phyloP scores from a whole-genome alignment of 345 rosid species.

The Rhodamnia argentea region DNA sequence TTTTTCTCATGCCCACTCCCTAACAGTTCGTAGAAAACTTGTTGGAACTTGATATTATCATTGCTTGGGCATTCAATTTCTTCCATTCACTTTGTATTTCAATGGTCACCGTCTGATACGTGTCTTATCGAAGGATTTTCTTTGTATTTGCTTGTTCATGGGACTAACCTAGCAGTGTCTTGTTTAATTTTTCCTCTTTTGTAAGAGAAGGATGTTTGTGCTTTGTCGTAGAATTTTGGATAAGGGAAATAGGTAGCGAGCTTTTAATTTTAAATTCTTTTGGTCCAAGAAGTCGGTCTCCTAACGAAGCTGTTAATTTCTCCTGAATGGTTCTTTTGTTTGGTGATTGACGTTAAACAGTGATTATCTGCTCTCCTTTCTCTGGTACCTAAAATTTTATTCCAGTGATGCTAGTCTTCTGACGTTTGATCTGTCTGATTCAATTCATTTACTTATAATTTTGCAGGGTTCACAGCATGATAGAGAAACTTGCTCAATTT shows the following conservation, averaged over 20 bases:
- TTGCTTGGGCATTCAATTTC: not conserved
- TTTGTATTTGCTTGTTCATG: not conserved
- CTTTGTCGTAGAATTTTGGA: not conserved
- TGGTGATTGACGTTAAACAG: not conserved
- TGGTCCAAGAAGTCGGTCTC: not conserved
- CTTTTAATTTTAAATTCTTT: not conserved
- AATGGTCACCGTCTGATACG: not conserved
- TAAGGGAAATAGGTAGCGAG: not conserved
- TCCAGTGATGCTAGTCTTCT: not conserved
- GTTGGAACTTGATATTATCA: not conserved
- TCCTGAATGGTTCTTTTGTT: not conserved
- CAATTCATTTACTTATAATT: not conserved
- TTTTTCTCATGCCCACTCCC: not conserved
- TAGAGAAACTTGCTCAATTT: conserved; percentile 74
- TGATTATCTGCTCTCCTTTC: not conserved
- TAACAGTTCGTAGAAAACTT: not conserved
- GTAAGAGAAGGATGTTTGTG: not conserved
- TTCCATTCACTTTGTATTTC: not conserved
- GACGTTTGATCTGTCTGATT: not conserved
- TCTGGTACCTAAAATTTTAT: not conserved
- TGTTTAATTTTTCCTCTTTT: not conserved
- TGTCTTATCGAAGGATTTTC: not conserved
- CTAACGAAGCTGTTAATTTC: not conserved
- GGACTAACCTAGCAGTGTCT: not conserved
- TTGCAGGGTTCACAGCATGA: conserved; percentile 92